Evolutionary conservation across 116 monocot genomes (phyloP).

Genomic region (Cymodocea nodosa): DNA sequence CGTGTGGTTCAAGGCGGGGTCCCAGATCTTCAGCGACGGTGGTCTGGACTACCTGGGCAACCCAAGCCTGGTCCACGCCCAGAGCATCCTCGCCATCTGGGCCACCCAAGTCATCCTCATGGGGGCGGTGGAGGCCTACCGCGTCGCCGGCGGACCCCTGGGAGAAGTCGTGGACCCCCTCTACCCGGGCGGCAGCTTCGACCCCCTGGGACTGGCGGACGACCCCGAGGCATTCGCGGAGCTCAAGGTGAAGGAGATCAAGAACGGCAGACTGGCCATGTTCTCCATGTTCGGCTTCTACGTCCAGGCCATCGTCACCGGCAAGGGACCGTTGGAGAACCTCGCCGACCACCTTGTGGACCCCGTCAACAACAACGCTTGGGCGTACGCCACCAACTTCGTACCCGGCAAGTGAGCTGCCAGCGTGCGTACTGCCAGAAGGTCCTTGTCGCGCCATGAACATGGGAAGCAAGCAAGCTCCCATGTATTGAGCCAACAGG

Average conservation of each 20-base stretch:
- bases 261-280: conserved; percentile 50
- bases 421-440: no score
- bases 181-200: conserved; percentile 64
- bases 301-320: conserved; percentile 48
- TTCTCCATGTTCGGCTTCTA: conserved; percentile 64
- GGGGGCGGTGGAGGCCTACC: conserved; percentile 72
- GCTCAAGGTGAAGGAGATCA: conserved; percentile 57
- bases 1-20: conserved; percentile 66
- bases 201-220: conserved; percentile 47
- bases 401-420: conserved; percentile 38
- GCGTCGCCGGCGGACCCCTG: conserved; percentile 54
- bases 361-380: conserved; percentile 53
- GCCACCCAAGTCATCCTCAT: conserved; percentile 52
- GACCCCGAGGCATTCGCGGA: conserved; percentile 51
- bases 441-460: no score
- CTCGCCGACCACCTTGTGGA: conserved; percentile 51
- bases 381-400: conserved; percentile 58
- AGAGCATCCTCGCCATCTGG: conserved; percentile 75
- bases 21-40: conserved; percentile 74
- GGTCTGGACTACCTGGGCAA: conserved; percentile 66
- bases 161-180: conserved; percentile 50
- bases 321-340: conserved; percentile 55
- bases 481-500: no score
- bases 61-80: conserved; percentile 55
- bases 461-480: no score